A percentile compares a stretch with the other conserved stretches of the same genome.
Conservation (phyloP, 78 protist species). For the Andalucia godoyi region DNA sequence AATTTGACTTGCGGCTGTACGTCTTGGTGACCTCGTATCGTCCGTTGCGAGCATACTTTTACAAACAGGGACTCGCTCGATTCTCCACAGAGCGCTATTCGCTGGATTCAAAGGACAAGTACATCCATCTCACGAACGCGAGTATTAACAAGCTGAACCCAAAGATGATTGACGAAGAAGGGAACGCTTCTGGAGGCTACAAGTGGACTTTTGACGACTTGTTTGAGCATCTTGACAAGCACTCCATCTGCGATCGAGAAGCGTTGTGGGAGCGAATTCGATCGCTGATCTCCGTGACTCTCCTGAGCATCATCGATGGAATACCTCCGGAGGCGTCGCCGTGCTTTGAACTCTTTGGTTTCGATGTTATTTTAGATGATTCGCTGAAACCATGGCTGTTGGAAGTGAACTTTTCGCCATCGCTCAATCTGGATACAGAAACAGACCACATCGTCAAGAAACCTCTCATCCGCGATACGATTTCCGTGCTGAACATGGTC, state of each 20-base stretch:
- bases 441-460: slow-evolving; percentile 1
- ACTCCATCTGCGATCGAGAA: neutral
- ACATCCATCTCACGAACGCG: slow-evolving; percentile 3
- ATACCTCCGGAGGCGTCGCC: neutral
- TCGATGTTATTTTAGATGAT: slow-evolving; percentile 40
- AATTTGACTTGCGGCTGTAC: slow-evolving; percentile 32
- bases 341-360: slow-evolving; percentile 17
- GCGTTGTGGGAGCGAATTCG: neutral
- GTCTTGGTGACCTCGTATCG: slow-evolving; percentile 19
- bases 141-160: neutral
- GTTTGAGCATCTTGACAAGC: neutral
- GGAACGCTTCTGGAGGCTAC: slow-evolving; percentile 3
- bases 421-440: slow-evolving; percentile 12
- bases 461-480: slow-evolving; percentile 1
- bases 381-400: slow-evolving; percentile 42
- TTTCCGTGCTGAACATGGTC: neutral
- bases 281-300: neutral
- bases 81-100: neutral
- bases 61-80: slow-evolving; percentile 6
- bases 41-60: slow-evolving; percentile 20
- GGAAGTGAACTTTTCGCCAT: slow-evolving; percentile 56
- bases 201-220: neutral
- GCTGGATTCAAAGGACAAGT: neutral
- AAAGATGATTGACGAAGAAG: neutral
- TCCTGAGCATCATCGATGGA: neutral